phyloP scores from a whole-genome alignment of 192 early-diverging fungal genomes.

The Pilaira anomala region DNA sequence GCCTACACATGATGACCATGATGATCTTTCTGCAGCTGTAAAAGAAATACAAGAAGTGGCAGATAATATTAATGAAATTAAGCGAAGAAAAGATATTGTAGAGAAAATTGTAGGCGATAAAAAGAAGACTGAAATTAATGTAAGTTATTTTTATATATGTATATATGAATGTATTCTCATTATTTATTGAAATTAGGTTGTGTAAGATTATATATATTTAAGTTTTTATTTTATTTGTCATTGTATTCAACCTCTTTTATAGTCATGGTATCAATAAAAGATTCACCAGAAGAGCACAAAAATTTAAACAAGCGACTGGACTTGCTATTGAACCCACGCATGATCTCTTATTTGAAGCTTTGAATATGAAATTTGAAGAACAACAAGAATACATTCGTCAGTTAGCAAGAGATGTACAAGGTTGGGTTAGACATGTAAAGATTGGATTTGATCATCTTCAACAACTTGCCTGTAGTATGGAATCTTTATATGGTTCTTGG shows the following conservation, averaged over 20 bases:
- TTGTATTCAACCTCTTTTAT: not conserved
- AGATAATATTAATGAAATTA: slow-evolving; percentile 79
- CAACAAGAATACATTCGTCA: slow-evolving; percentile 19
- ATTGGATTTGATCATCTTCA: slow-evolving; percentile 6
- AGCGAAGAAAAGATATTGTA: slow-evolving; percentile 77
- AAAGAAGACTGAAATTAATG: slow-evolving; percentile 60
- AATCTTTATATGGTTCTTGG: slow-evolving; percentile 40
- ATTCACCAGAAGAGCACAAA: slow-evolving; percentile 57
- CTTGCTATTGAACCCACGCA: slow-evolving; percentile 31
- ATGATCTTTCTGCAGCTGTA: slow-evolving; percentile 43
- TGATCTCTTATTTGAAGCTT: slow-evolving; percentile 14
- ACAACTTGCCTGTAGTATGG: not conserved
- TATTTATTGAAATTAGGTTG: slow-evolving; percentile 20
- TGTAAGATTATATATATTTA: too few species aligned
- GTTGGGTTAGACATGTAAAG: slow-evolving; percentile 20
- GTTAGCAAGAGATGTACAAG: slow-evolving; percentile 15
- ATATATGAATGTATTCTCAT: too few species aligned
- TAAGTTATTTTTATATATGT: slow-evolving; percentile 33
- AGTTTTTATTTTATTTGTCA: not conserved
- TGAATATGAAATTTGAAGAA: slow-evolving; percentile 15
- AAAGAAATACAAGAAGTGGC: slow-evolving; percentile 60
- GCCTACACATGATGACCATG: slow-evolving; percentile 52
- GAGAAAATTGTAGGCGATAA: slow-evolving; percentile 77
- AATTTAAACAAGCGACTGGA: slow-evolving; percentile 64
- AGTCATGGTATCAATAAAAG: slow-evolving; percentile 74